Evolutionary conservation across 768 basidiomycete genomes (phyloP), one percentile per base, ranked within the genome.

Genomic region (Lanmaoa rubissima): DNA sequence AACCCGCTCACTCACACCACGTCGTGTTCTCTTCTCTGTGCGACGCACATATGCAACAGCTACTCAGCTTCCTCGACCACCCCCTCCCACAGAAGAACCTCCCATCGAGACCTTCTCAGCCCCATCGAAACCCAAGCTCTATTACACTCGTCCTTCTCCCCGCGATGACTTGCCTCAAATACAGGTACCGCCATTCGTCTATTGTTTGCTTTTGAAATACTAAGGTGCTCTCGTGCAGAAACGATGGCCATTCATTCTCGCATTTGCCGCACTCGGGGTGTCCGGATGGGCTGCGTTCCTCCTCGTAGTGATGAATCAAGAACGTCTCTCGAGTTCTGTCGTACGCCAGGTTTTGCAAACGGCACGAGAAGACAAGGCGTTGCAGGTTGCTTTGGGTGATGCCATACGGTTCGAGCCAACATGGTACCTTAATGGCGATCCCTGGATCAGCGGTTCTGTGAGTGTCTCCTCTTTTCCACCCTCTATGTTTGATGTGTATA

Each of bases 251-350:
- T 64, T 77, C 21, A 65, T 84, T 19, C 72, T 85, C 36, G 79
- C 74, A 0, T 71, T 82, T 42, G 74, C 78, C 17, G 72, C 74
- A 0, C 55, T 82, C 7, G 90, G 88, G 16, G 69, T 87, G 2
- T 68, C 82, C 1, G 82, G 79, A 8, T 91, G 90, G 90, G 81
- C 73, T 4, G 78, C 77, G 8, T 92, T 92, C 68, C 78, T 90
- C 62, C 76, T 79, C 31, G 85, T 82, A 57, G 85, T 83, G 11
- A 85, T 83, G 54, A 92, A 92, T 73, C 83, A 88, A 67, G 90
- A 92, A 65, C 86, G 84, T 62, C 77, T 91, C 31, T 83, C 88
- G 26, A 87, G 84, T 59, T 91, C 90, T 4, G 84, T 91, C 32
- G 83, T 86, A 56, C 81, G 82, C 44, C 85, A 83, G 61, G 77